These are phyloP conservation scores for Sicyos edulis DNA, from an alignment of 306 rosid species.

Conservation along the genomic window DNA sequence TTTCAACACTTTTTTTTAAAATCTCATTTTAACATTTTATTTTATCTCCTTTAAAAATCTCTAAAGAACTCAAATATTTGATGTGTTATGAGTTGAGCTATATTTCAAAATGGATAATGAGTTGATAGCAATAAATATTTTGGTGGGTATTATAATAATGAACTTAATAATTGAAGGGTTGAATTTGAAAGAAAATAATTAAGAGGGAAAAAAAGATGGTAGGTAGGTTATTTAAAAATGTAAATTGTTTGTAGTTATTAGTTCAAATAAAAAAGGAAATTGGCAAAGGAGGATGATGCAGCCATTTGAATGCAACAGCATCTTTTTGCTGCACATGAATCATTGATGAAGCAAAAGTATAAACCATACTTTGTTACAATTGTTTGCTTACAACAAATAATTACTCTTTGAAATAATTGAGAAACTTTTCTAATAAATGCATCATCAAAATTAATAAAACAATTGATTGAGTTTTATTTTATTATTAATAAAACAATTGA, in stretches of 20 bases:
- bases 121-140: no score
- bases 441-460: no score
- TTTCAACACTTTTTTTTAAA: background rate
- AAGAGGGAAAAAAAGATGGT: background rate
- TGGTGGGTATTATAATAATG: no score
- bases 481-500: no score
- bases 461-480: no score
- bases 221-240: background rate
- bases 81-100: no score
- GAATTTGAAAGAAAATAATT: background rate
- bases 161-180: background rate
- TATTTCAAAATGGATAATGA: no score
- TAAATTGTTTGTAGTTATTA: background rate
- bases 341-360: background rate
- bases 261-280: background rate
- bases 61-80: no score
- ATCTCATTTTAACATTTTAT: no score
- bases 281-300: no score
- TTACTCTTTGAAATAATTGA: background rate
- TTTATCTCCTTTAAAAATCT: no score
- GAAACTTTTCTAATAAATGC: background rate
- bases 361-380: background rate
- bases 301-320: conserved; percentile 18
- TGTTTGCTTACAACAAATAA: conserved; percentile 3
- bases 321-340: conserved; percentile 23